Evolutionary conservation across 352 stramenopile species (phyloP), one percentile per base, ranked within the genome.

Genomic region (Stephanocyclus meneghinianus): DNA sequence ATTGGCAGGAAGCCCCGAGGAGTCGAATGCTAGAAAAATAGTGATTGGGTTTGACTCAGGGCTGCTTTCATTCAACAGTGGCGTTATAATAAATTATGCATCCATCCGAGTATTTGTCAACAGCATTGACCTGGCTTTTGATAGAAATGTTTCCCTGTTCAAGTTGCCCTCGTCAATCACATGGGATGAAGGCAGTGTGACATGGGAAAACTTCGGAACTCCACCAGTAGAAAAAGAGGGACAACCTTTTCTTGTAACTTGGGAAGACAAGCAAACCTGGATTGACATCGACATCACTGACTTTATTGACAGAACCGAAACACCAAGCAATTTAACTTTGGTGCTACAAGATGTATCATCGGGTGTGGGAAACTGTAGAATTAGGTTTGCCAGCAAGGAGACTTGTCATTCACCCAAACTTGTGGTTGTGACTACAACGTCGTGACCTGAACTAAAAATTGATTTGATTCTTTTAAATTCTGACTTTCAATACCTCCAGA

Each of bases 381-480:
- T 53, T 26, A 11, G 13, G 32, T 73, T 73, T 64, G 65, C 29
- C 9, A 73, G 65, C 32, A 53, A 51, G n/a, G 65, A 64, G 42
- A 64, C 65, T 40, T 73, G 65, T 53, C 35, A 73, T 73, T 73
- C 65, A 16, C 44, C 65, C 10, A 73, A 73, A 51, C 35, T 72
- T 21, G 51, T 68, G 13, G 37, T 64, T 42, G 26, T 74, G 42
- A 80, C 48, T 59, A 40, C 3, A 8, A 40, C 35, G 35, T 40
- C 35, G 0, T 40, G 35, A 40, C 35, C 35, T 40, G 2, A 40
- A 40, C 35, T 40, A 0, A 40, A 40, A 2, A 40, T 40, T 40
- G 35, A 40, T 40, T 40, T 40, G 35, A 4, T 40, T 40, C 35
- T 40, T 2, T 40, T 40, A 8, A 40, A 40, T 40, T 40, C 35